These are phyloP conservation scores for Geotrichum phurueaensis DNA, from an alignment of 1,139 yeast genomes.

Conservation along the genomic window DNA sequence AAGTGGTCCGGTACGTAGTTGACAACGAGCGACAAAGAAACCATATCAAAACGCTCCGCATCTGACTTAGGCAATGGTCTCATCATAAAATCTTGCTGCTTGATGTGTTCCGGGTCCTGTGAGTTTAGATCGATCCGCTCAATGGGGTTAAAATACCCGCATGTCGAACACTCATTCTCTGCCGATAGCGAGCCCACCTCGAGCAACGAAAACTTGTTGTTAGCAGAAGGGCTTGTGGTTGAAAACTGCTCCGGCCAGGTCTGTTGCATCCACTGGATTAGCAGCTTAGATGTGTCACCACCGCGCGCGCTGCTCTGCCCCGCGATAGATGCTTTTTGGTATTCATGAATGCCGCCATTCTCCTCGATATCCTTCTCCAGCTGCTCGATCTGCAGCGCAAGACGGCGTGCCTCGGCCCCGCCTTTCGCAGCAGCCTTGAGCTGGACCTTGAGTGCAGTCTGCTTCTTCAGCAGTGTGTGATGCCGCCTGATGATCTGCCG, in stretches of 20 bases:
- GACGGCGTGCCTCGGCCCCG: slow-evolving; percentile 18
- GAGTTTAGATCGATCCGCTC: slow-evolving; percentile 74
- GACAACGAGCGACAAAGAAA: slow-evolving; percentile 80
- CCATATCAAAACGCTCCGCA: slow-evolving; percentile 46
- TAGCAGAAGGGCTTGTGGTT: not conserved
- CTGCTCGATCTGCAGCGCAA: slow-evolving; percentile 87
- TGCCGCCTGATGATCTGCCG: slow-evolving; percentile 34
- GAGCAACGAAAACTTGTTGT: slow-evolving; percentile 41
- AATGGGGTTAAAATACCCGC: slow-evolving; percentile 35
- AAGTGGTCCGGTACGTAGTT: slow-evolving; percentile 76
- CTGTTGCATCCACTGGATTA: slow-evolving; percentile 59
- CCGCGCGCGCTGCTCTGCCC: slow-evolving; percentile 79
- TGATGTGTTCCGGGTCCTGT: slow-evolving; percentile 56
- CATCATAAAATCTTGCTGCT: slow-evolving; percentile 78
- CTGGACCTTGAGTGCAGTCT: slow-evolving; percentile 24
- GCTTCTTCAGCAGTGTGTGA: slow-evolving; percentile 33
- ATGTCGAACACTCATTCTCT: slow-evolving; percentile 58
- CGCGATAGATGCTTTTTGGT: slow-evolving; percentile 80
- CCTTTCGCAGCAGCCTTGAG: slow-evolving; percentile 7
- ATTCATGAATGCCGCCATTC: slow-evolving; percentile 48
- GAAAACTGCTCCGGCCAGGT: slow-evolving; percentile 17
- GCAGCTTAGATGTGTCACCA: slow-evolving; percentile 78
- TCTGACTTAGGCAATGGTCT: slow-evolving; percentile 56
- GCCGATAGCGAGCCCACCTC: slow-evolving; percentile 81
- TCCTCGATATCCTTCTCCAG: slow-evolving; percentile 14